Evolutionary conservation across 1,284 basidiomycete genomes (phyloP), one percentile per base, ranked within the genome.

Genomic region (Ustilago shanxiensis): DNA sequence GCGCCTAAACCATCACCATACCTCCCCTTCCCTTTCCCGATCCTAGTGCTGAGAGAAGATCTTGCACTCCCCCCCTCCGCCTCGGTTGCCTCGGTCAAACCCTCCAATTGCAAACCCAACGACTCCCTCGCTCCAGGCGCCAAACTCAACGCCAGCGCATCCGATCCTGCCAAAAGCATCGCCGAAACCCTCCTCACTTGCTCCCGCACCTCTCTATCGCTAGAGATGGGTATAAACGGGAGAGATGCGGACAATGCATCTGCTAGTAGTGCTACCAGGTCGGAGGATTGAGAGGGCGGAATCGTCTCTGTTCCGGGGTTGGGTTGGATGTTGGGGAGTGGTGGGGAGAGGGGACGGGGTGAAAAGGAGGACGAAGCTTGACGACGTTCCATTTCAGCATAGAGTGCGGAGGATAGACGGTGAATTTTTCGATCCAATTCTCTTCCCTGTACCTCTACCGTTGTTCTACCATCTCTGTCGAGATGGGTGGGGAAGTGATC

Each of bases 151-250:
- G 77, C 73, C 2, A 79, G 39, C 1, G 72, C 72, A 51, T 79
- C 73, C n/a, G 77, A 79, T 0, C 77, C 77, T 1, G 63, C 71
- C 1, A 79, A 55, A 18, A 79, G 59, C 77, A 79, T 72, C 1
- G 77, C 73, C 52, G 72, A 76, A 3, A 79, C 63, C 2, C 72
- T 20, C 6, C 67, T 47, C 9, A 66, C 77, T 44, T 76, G 70
- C 24, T 72, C 69, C 8, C 50, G 50, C n/a, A 69, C 62, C 35
- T 62, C 47, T 26, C 47, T 16, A 9, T 49, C 47, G n/a, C 11
- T 44, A 49, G 24, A 56, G 56, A 11, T 55, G 29, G 5, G 35
- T 9, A 70, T 54, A 29, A 63, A 75, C 13, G 67, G 72, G 52
- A 75, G 50, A n/a, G 68, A 71, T 35, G 76, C 70, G 31, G 63